phyloP scores from a whole-genome alignment of 2,329 filamentous ascomycete genomes.

The Talaromyces sp. region DNA sequence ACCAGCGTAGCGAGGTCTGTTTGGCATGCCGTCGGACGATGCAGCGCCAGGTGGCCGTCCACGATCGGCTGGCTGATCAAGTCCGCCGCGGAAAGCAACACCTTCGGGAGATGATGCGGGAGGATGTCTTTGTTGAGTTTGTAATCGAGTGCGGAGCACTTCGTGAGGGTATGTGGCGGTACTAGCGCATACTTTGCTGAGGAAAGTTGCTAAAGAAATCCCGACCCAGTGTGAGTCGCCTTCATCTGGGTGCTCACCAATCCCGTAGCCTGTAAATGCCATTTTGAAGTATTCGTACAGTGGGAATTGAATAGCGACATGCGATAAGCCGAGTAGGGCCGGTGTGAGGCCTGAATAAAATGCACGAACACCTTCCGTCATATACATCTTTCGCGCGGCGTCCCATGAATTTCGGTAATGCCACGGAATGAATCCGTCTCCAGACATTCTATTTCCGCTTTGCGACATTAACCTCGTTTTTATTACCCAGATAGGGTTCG shows the following conservation, averaged over 20 bases:
- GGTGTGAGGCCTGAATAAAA: constrained; percentile 96
- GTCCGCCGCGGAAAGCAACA: constrained; percentile 45
- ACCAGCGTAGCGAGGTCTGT: constrained; percentile 64
- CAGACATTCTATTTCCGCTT: constrained; percentile 52
- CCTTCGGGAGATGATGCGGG: constrained; percentile 48
- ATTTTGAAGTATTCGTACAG: constrained; percentile 92
- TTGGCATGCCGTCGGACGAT: constrained; percentile 57
- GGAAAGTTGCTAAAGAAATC: constrained; percentile 79
- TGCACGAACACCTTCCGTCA: constrained; percentile 76
- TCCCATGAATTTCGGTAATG: constrained; percentile 88
- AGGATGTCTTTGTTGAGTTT: constrained; percentile 78
- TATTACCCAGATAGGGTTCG: constrained; percentile 99
- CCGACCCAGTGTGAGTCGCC: constrained; percentile 73
- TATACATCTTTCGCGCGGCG: constrained; percentile 94
- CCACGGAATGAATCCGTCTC: constrained; percentile 60
- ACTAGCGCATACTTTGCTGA: constrained; percentile 92
- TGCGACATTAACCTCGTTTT: constrained; percentile 98
- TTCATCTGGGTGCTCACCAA: constrained; percentile 66
- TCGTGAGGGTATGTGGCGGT: constrained; percentile 97
- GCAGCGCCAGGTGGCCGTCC: constrained; percentile 41
- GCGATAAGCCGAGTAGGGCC: constrained; percentile 83
- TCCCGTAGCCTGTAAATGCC: constrained; percentile 81
- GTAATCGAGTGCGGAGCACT: constrained; percentile 85
- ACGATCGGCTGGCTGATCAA: constrained; percentile 43
- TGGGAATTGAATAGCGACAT: constrained; percentile 96